phyloP scores from a whole-genome alignment of 108 stramenopile species.

The Mayamaea pseudoterrestris region DNA sequence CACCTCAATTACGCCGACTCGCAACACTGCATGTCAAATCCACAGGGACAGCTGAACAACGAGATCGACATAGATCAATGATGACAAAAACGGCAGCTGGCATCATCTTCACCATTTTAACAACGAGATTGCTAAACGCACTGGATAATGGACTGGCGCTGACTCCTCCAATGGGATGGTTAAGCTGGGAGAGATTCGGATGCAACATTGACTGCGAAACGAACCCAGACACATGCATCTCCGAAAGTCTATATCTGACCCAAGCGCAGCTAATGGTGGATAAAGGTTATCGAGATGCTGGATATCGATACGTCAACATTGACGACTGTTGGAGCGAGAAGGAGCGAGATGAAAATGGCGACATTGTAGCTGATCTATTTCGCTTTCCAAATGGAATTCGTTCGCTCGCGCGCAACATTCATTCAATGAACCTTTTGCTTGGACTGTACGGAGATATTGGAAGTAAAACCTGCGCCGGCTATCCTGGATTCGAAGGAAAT shows the following conservation, averaged over 20 bases:
- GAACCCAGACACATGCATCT: slow-evolving; percentile 19
- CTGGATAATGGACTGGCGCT: slow-evolving; percentile 25
- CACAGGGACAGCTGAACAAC: no score
- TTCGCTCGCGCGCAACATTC: slow-evolving; percentile 30
- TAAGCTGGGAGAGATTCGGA: slow-evolving; percentile 24
- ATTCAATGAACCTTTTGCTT: slow-evolving; percentile 29
- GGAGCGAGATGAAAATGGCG: slow-evolving; percentile 15
- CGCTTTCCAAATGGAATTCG: slow-evolving; percentile 40
- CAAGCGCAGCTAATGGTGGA: slow-evolving; percentile 12
- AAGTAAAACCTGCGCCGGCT: slow-evolving; percentile 28
- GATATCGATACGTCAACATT: slow-evolving; percentile 42
- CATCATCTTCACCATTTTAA: no score
- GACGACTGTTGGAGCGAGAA: slow-evolving; percentile 49
- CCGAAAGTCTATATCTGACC: no score
- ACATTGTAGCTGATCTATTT: slow-evolving; percentile 15
- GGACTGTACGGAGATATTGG: slow-evolving; percentile 49
- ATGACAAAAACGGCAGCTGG: no score
- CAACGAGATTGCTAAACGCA: no score
- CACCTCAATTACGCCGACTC: no score
- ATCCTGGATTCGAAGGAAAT: slow-evolving; percentile 31
- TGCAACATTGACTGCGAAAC: slow-evolving; percentile 13
- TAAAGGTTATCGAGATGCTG: slow-evolving; percentile 12
- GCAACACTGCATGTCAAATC: no score
- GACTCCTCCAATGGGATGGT: slow-evolving; percentile 42
- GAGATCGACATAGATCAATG: no score